Conservation (phyloP, 208 protist species). For the Trichomonas tenax region DNA sequence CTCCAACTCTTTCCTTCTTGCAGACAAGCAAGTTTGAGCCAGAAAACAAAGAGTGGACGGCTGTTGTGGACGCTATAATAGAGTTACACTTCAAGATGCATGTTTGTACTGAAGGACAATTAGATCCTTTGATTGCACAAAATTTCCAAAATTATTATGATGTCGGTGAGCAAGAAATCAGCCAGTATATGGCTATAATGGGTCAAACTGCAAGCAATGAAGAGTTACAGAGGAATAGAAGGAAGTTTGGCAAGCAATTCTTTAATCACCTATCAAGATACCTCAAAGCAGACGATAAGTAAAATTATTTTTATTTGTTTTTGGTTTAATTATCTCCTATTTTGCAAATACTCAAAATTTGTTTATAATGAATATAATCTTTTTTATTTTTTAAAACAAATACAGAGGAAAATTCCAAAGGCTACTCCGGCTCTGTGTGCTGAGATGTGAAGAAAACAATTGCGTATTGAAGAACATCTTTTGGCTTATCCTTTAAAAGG, state of each 20-base stretch:
- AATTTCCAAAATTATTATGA: not conserved
- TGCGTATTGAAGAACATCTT: not conserved
- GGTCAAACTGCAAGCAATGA: not conserved
- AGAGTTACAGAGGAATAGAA: not conserved
- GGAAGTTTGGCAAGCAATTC: not conserved
- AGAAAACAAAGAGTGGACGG: not conserved
- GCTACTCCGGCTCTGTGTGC: not conserved
- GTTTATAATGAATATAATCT: no score
- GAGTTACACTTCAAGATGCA: not conserved
- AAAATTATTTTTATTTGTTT: not conserved
- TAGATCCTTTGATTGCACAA: not conserved
- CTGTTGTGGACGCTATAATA: not conserved
- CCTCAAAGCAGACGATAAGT: not conserved
- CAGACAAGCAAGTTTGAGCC: not conserved
- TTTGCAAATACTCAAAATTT: no score
- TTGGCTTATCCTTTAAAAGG: constrained; percentile 7
- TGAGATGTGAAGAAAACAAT: constrained; percentile 4
- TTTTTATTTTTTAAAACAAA: no score
- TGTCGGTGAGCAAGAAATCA: not conserved
- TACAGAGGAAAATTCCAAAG: no score
- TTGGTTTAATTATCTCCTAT: not conserved
- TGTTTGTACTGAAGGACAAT: not conserved
- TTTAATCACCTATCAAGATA: not conserved
- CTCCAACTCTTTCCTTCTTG: not conserved
- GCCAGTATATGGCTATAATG: not conserved